These are phyloP conservation scores for Volvariella surrecta DNA, from an alignment of 1,284 basidiomycete genomes.

Conservation along the genomic window DNA sequence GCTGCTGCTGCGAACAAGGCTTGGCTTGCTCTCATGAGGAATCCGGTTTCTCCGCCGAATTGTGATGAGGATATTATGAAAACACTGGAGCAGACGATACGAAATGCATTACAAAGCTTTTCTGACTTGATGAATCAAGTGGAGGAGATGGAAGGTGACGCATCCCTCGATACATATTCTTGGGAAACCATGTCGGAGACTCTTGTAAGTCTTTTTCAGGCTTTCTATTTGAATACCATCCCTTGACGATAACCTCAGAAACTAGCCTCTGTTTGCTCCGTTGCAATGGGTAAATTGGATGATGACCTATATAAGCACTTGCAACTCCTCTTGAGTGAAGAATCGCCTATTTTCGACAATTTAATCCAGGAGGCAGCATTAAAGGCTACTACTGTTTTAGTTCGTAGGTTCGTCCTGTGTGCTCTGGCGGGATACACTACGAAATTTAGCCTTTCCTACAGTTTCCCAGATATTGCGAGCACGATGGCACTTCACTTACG, in stretches of 20 bases:
- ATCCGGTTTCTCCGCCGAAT: constrained; percentile 33
- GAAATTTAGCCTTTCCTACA: constrained; percentile 19
- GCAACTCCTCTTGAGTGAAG: constrained; percentile 71
- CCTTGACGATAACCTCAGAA: constrained; percentile 47
- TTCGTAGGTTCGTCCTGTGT: constrained; percentile 56
- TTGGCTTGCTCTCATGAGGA: constrained; percentile 61
- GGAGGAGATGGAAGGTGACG: constrained; percentile 72
- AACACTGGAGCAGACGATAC: constrained; percentile 39
- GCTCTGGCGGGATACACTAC: neutral
- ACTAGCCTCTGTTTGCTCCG: constrained; percentile 78
- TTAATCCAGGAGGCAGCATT: constrained; percentile 82
- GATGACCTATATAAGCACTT: constrained; percentile 64
- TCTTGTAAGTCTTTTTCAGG: constrained; percentile 35
- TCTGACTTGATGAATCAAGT: constrained; percentile 67
- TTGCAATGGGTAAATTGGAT: constrained; percentile 68
- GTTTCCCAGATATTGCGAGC: constrained; percentile 75
- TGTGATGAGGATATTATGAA: constrained; percentile 32
- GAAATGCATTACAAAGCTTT: constrained; percentile 64
- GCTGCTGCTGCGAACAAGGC: constrained; percentile 77
- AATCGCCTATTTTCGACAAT: constrained; percentile 74
- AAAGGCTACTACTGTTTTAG: constrained; percentile 72
- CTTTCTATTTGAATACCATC: too few species aligned
- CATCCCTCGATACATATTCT: constrained; percentile 73
- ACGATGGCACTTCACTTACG: constrained; percentile 78
- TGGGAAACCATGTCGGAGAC: constrained; percentile 85